Evolutionary conservation across 1,139 yeast species (phyloP), one percentile per base, ranked within the genome.

Genomic region (Yamadazyma siamensis): DNA sequence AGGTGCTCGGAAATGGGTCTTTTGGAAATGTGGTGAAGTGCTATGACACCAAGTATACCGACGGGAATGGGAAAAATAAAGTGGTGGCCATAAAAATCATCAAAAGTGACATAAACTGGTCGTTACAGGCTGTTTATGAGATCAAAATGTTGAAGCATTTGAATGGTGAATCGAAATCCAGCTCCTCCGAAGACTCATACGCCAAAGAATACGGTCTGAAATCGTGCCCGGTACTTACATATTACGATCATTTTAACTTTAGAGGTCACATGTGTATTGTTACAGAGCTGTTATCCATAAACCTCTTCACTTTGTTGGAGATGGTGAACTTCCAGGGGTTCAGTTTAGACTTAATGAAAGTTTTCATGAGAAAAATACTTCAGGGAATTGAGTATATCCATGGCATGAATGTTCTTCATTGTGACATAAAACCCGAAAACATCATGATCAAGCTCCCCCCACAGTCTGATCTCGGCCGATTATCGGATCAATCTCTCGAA

Each of bases 191-290:
- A 22, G 41, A 64, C 34, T 29, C 38, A 3, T 44, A 36, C 24
- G 6, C 23, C 7, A 21, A 26, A 10, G 46, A 43, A 21, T 43
- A 47, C 28, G 43, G 41, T 3, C 21, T 4, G 5, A 23, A 27
- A n/a, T 47, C 48, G 29, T 53, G 58, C 29, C 69, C 74, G 26
- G 60, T 83, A 13, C 52, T 86, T 23, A 56, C 69, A 15, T 83
- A 81, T 48, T 55, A 65, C 26, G 83, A 80, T 30, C 89, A 84
- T 54, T 86, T 87, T 58, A 77, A 77, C 45, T 86, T 86, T 52
- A 62, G 95, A 36, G 81, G 87, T 19, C 96, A 87, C 52, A 73
- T 86, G 63, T 86, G 95, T 52, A 83, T 87, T 27, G 75, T 78
- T 2, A 82, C 89, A 0, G 95, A 87, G 48, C 55, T 81, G 8